Evolutionary conservation across 768 basidiomycete genomes (phyloP), one percentile per base, ranked within the genome.

Genomic region (Suillus paluster): DNA sequence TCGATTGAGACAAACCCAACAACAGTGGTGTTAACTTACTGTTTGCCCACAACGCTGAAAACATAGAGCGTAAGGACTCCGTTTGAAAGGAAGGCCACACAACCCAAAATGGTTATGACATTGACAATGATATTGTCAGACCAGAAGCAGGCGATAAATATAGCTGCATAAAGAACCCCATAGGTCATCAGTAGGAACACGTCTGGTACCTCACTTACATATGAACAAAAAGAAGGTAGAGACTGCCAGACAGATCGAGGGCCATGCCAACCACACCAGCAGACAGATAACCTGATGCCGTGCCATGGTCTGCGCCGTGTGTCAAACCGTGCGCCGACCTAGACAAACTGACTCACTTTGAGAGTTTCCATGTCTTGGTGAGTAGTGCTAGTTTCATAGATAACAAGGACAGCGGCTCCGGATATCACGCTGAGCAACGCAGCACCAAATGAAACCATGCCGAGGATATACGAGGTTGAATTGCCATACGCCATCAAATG

Each of bases 351-450:
- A 39, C 54, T 39, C 38, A 55, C 54, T 10, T 25, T 55, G 23
- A 55, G 54, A 5, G 17, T 25, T 19, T 25, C 54, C 54, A 55
- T 55, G 17, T 55, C 54, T 25, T 55, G 19, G 10, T 55, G 38
- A 39, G 38, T 25, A 38, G 33, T 34, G 6, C 36, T 39, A 19
- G 54, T 55, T 38, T 55, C 54, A 19, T 55, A 55, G 17, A 55
- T 55, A 17, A 55, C 9, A 11, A 55, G 38, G 23, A 55, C 54
- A 5, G 54, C 36, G 19, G 54, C 38, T 55, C 54, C 54, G 7
- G 54, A 39, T 39, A 55, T 55, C 17, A 55, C 54, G 25, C 54
- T 55, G 33, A 55, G 54, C 23, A 55, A 39, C 36, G 54, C 54
- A 17, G 38, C 36, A 19, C 54, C 38, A 27, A 55, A 55, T 39